Conservation (phyloP, 768 basidiomycete genomes). For the Russula brevipes region DNA sequence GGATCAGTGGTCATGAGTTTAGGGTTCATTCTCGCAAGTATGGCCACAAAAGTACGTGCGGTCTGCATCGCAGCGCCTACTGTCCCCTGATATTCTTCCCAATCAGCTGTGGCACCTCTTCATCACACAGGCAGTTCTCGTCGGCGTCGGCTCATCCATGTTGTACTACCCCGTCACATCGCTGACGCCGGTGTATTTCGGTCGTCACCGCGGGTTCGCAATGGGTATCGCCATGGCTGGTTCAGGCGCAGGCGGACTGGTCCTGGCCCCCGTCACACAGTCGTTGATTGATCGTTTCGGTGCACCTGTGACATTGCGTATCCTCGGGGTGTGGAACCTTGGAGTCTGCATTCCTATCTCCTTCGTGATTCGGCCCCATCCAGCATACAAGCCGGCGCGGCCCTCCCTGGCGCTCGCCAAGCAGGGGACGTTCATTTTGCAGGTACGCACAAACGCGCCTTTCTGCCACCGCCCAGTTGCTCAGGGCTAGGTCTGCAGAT, state of each 20-base stretch:
- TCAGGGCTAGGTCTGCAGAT: slow-evolving; percentile 29
- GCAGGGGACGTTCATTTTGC: slow-evolving; percentile 40
- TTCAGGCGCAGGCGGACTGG: slow-evolving; percentile 41
- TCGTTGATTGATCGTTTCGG: slow-evolving; percentile 35
- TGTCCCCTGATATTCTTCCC: neutral
- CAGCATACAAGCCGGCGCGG: slow-evolving; percentile 28
- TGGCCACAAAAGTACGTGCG: slow-evolving; percentile 32
- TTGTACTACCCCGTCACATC: slow-evolving; percentile 44
- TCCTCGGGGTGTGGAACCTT: slow-evolving; percentile 41
- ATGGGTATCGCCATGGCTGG: slow-evolving; percentile 42
- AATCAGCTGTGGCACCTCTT: slow-evolving; percentile 42
- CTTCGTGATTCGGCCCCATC: slow-evolving; percentile 32
- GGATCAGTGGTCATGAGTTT: slow-evolving; percentile 41
- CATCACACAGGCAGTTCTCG: slow-evolving; percentile 39
- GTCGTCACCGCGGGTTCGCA: slow-evolving; percentile 42
- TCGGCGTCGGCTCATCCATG: slow-evolving; percentile 41
- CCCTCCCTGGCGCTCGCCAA: slow-evolving; percentile 37
- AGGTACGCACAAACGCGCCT: slow-evolving; percentile 28
- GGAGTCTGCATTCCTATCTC: slow-evolving; percentile 36
- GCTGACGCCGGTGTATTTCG: slow-evolving; percentile 41
- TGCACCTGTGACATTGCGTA: slow-evolving; percentile 35
- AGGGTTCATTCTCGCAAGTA: slow-evolving; percentile 40
- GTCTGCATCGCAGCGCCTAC: neutral
- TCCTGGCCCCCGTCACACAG: slow-evolving; percentile 39
- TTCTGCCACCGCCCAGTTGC: neutral